Evolutionary conservation across 257 asterid species (phyloP), one percentile per base, ranked within the genome.

Genomic region (Solanum clarkiae): DNA sequence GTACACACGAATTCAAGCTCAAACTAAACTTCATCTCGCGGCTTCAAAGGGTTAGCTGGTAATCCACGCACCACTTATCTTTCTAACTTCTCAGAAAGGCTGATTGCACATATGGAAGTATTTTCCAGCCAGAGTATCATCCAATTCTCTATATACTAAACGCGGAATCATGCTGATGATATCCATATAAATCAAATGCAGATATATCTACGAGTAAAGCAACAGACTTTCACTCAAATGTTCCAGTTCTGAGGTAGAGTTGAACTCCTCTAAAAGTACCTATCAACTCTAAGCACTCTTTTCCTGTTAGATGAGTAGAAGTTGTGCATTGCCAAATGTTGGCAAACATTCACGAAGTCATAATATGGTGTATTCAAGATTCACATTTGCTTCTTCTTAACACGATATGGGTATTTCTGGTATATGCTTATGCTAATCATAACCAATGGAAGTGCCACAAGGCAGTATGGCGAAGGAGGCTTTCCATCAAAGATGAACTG

Each of bases 381-480:
- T 89, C 86, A 93, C 51, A 84, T 81, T 85, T 90, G 93, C 91
- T 94, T 94, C 94, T 88, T 92, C 82, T 93, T 93, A 68, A 86
- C 90, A 42, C 84, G 90, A 89, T 95, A 93, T 5, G 99, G 99
- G 88, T 94, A 96, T 87, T 95, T 96, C 83, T 95, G 98, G 92
- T 96, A 95, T 66, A 94, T 88, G 0, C 98, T 90, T 84, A 89
- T 92, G 93, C 98, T 95, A 40, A 91, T 91, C 87, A 88, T 90
- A 26, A 96, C 98, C 90, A 96, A 84, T 2, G 99, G 99, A 85
- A 96, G 94, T 69, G 99, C 97, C 90, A 92, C 86, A 26, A 96
- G 92, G 84, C 98, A 96, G 91, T 87, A 92, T 32, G 91, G 86
- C 13, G 99, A 92, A 71, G 98, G 99, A 47, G 97, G 96, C 86